Evolutionary conservation across 805 yeast genomes (phyloP).

Genomic region (Yamadazyma scolyti): DNA sequence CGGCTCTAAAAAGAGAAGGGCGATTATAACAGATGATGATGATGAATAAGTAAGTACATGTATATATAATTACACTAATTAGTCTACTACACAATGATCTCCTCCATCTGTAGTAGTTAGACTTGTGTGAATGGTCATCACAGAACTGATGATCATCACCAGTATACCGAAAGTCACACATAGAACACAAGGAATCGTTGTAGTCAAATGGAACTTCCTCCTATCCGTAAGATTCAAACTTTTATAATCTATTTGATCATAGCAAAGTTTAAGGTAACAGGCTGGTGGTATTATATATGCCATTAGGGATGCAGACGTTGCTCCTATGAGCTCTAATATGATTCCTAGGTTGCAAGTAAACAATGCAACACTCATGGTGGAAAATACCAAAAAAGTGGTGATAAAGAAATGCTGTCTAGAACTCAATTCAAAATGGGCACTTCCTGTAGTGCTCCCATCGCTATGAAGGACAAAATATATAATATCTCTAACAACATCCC

Average conservation of each 20-base stretch:
- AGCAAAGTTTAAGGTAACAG: slow-evolving; percentile 68
- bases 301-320: slow-evolving; percentile 88
- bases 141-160: slow-evolving; percentile 78
- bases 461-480: slow-evolving; percentile 20
- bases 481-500: slow-evolving; percentile 80
- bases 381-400: slow-evolving; percentile 61
- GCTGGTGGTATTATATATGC: slow-evolving; percentile 90
- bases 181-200: slow-evolving; percentile 53
- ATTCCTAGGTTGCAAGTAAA: slow-evolving; percentile 87
- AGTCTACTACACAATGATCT: slow-evolving; percentile 48
- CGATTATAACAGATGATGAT: slow-evolving; percentile 24
- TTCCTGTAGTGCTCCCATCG: slow-evolving; percentile 8
- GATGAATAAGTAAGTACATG: slow-evolving; percentile 16
- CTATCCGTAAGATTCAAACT: slow-evolving; percentile 17
- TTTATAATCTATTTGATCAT: slow-evolving; percentile 35
- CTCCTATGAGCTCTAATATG: slow-evolving; percentile 84
- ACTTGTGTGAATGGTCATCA: slow-evolving; percentile 59
- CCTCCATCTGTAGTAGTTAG: slow-evolving; percentile 28
- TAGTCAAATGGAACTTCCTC: slow-evolving; percentile 24
- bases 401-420: slow-evolving; percentile 53
- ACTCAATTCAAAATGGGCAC: slow-evolving; percentile 39
- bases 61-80: slow-evolving; percentile 6
- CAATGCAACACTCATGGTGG: slow-evolving; percentile 73
- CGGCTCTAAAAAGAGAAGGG: slow-evolving; percentile 17
- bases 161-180: slow-evolving; percentile 70